Base-by-base conservation (phyloP, 2,329 filamentous ascomycete genomes). In the Trichophyton rubrum region DNA sequence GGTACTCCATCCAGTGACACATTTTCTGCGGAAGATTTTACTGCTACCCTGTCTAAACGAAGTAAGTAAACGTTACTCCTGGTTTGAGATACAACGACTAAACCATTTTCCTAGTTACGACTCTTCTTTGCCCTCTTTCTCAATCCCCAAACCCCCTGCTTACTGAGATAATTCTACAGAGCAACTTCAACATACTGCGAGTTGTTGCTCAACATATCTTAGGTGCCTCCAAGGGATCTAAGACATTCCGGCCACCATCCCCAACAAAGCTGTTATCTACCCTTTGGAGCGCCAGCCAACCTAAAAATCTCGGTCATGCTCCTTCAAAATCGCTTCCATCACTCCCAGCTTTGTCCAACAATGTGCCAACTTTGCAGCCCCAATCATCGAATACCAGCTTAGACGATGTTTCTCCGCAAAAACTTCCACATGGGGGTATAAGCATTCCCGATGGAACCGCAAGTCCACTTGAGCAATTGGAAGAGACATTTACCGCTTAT, bases 191-290 rank as follows among this genome's bases (percentile, higher is more conserved):
- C 63, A 83, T 89, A 1, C 78, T 96, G 30, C 85, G 86, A 38
- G 84, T 85, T 3, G 75, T 96, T 24, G 82, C 81, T 55, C 78
- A 88, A 45, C 78, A 82, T 20, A 77, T 83, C 35, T 81, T 85
- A 45, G 79, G 81, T 0, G 83, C 85, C 68, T 87, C 83, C 70
- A 81, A 83, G 9, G 70, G 68, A 27, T 68, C 72, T 41, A 81
- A 81, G 60, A 85, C 84, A 0, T 88, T 89, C 69, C 80, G 92
- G 8, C 85, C 85, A 3, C 83, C 86, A n/a, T 96, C 91, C 0
- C 91, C 92, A 0, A 89, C 95, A 56, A 97, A 96, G 71, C 80
- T 96, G 68, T 78, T 97, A 15, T 95, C 91, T 0, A 95, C 82
- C 68, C 83, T 96, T 59, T 84, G 95, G 67, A 82, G 84, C 38